Evolutionary conservation across 2,329 filamentous ascomycete genomes (phyloP).

Genomic region (Mollisia scopiformis): DNA sequence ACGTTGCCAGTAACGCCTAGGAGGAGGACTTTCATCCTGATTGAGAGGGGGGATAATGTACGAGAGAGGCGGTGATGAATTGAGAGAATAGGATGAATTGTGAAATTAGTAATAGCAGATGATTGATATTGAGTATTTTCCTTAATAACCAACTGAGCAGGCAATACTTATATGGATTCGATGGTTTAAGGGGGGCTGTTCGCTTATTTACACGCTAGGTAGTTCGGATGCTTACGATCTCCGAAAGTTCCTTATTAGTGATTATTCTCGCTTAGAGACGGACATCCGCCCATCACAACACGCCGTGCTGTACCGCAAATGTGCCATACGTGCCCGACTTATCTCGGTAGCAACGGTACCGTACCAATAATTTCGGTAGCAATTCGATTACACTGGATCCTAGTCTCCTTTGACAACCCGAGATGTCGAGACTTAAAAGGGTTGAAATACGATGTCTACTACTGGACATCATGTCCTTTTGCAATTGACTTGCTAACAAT

Average conservation of each 20-base stretch:
- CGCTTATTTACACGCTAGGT: constrained; percentile 6
- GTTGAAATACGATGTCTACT: constrained; percentile 9
- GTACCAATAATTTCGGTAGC: constrained; percentile 17
- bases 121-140: neutral
- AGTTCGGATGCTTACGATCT: constrained; percentile 1
- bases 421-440: neutral
- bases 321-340: too few relatives aligned
- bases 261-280: too few relatives aligned
- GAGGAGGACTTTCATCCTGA: constrained; percentile 26
- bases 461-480: neutral
- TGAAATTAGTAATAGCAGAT: too few relatives aligned
- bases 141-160: neutral
- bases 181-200: neutral
- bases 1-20: constrained; percentile 31
- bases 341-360: too few relatives aligned
- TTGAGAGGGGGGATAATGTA: too few relatives aligned
- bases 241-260: constrained; percentile 1
- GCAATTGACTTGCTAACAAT: neutral
- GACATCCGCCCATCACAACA: too few relatives aligned
- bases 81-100: neutral
- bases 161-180: constrained; percentile 2
- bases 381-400: constrained; percentile 11
- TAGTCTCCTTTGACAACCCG: constrained; percentile 8
- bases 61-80: too few relatives aligned
- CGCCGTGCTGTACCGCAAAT: too few relatives aligned